These are phyloP conservation scores for Ulota crispa DNA, from an alignment of 225 moss, liverwort and hornwort species.

Conservation along the genomic window DNA sequence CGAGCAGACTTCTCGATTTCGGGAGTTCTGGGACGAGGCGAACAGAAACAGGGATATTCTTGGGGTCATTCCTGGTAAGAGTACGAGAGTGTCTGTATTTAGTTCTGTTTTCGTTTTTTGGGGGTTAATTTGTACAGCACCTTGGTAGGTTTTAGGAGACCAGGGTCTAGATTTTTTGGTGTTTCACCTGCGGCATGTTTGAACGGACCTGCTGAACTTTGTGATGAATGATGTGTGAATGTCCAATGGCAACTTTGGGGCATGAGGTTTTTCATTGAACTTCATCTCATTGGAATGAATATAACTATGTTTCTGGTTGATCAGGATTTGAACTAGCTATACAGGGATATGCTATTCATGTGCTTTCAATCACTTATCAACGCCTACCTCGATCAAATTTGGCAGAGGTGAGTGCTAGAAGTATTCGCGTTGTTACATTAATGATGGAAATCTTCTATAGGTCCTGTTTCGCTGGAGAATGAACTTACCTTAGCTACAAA, in stretches of 20 bases:
- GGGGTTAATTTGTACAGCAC: neutral
- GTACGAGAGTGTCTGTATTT: neutral
- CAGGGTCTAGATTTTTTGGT: neutral
- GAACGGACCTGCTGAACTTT: neutral
- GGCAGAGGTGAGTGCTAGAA: conserved; percentile 59
- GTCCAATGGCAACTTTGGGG: neutral
- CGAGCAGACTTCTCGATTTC: conserved; percentile 82
- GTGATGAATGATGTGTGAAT: neutral
- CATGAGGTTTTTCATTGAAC: neutral
- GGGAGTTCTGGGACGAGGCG: conserved; percentile 96
- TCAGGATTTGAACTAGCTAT: conserved; percentile 93
- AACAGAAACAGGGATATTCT: conserved; percentile 91
- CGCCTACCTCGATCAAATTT: conserved; percentile 80
- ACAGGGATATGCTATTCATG: conserved; percentile 84
- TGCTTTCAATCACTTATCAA: conserved; percentile 84
- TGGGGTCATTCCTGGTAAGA: conserved; percentile 83
- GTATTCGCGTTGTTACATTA: neutral
- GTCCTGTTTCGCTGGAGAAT: neutral
- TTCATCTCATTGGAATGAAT: neutral
- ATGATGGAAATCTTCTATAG: neutral
- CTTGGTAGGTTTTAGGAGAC: neutral
- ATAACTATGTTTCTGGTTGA: conserved; percentile 11
- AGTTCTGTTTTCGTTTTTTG: neutral
- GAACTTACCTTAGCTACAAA: neutral
- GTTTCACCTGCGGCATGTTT: neutral